Percentiles rank a stretch among this genome's conserved stretches.
Conservation (phyloP, 148 eudicot genomes). For the Euryodendron excelsum region DNA sequence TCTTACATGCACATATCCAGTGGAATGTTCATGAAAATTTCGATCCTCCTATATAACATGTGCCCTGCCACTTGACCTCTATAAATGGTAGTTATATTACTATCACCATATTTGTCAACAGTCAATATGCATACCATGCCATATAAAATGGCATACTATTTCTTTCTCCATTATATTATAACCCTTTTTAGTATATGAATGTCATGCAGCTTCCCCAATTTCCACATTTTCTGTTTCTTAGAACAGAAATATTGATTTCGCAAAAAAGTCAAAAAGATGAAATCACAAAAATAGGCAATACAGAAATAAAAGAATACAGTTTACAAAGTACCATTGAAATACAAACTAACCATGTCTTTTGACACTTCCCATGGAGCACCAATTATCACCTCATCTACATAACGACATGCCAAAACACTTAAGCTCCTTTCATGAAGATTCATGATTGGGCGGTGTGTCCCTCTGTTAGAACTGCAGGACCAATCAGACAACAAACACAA, state of each 20-base stretch:
- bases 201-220: not conserved
- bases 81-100: no score
- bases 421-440: slow-evolving; percentile 98
- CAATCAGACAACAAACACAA: slow-evolving; percentile 11
- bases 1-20: no score
- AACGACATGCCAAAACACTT: slow-evolving; percentile 97
- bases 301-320: not conserved
- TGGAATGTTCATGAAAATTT: no score
- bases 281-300: not conserved
- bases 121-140: not conserved
- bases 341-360: slow-evolving; percentile 80
- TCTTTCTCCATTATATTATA: slow-evolving; percentile 2
- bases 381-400: slow-evolving; percentile 94
- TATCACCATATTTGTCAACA: no score
- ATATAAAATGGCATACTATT: not conserved
- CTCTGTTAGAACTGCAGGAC: slow-evolving; percentile 70
- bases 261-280: not conserved
- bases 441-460: slow-evolving; percentile 95
- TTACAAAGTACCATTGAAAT: not conserved
- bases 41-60: no score
- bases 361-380: slow-evolving; percentile 97
- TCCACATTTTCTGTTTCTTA: not conserved
- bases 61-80: no score
- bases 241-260: not conserved
- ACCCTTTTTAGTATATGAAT: not conserved